A percentile compares a stretch with the other conserved stretches of the same genome.
These are phyloP conservation scores for Tricholoma sp. DNA, from an alignment of 768 basidiomycete genomes.

Conservation along the genomic window DNA sequence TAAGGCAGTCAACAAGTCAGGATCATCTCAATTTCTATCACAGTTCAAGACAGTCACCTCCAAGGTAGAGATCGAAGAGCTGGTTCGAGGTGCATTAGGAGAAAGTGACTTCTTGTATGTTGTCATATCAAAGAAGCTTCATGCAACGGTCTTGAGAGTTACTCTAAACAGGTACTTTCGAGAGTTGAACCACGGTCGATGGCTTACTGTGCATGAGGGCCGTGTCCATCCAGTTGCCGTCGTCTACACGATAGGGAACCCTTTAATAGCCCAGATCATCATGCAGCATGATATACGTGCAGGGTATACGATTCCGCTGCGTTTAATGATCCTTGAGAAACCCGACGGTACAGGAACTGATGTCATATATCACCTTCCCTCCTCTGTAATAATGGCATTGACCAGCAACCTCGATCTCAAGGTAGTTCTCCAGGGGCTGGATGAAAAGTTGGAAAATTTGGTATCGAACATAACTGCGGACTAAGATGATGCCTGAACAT, in stretches of 20 bases:
- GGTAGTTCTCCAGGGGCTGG: slow-evolving; percentile 18
- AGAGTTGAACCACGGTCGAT: slow-evolving; percentile 30
- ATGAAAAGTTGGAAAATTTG: slow-evolving; percentile 14
- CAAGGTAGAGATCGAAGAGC: slow-evolving; percentile 32
- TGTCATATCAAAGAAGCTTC: not conserved
- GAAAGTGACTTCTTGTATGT: slow-evolving; percentile 43
- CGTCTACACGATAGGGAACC: slow-evolving; percentile 38
- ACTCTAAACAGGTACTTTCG: slow-evolving; percentile 33
- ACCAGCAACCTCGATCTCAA: slow-evolving; percentile 13
- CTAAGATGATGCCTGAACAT: not conserved
- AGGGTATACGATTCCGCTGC: slow-evolving; percentile 28
- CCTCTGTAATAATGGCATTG: slow-evolving; percentile 25
- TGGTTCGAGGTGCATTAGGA: slow-evolving; percentile 25
- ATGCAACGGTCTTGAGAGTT: not conserved
- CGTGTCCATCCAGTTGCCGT: slow-evolving; percentile 24
- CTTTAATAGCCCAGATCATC: slow-evolving; percentile 31
- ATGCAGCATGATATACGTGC: slow-evolving; percentile 24
- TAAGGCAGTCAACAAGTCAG: slow-evolving; percentile 34
- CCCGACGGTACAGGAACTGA: slow-evolving; percentile 20
- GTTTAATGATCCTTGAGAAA: slow-evolving; percentile 29
- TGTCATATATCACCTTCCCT: slow-evolving; percentile 32
- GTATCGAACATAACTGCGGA: slow-evolving; percentile 1
- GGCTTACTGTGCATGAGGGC: slow-evolving; percentile 29
- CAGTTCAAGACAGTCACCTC: slow-evolving; percentile 21
- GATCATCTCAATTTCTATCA: slow-evolving; percentile 21